Conservation (phyloP, 208 protist species). For the Eutreptiella sp. region DNA sequence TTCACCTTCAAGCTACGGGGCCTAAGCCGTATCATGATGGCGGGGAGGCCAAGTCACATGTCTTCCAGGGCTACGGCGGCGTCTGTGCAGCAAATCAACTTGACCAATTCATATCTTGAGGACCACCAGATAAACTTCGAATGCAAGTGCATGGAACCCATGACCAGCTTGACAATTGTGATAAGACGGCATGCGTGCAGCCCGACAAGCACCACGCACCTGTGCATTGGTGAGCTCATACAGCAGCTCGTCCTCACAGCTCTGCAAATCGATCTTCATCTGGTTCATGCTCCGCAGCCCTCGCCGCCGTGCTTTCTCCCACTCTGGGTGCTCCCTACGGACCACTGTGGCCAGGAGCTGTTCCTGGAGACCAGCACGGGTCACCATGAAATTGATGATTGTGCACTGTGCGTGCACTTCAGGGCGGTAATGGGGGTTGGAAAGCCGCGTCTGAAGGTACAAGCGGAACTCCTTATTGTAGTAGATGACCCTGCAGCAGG, state of each 20-base stretch:
- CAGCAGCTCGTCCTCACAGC: slow-evolving; percentile 57
- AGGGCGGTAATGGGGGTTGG: slow-evolving; percentile 81
- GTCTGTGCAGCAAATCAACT: too few species aligned
- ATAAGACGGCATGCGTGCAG: too few species aligned
- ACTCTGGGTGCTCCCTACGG: slow-evolving; percentile 63
- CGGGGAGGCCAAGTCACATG: too few species aligned
- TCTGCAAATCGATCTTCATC: slow-evolving; percentile 72
- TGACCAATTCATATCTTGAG: too few species aligned
- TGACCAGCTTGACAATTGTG: too few species aligned
- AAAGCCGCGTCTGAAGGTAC: slow-evolving; percentile 76
- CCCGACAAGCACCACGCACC: too few species aligned
- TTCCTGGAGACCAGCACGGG: slow-evolving; percentile 73
- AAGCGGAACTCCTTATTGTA: slow-evolving; percentile 59
- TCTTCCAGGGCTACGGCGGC: too few species aligned
- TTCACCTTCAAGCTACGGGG: too few species aligned
- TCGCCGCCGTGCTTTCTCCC: slow-evolving; percentile 55
- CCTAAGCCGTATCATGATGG: too few species aligned
- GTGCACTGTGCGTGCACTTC: slow-evolving; percentile 79
- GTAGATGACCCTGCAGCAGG: too few species aligned
- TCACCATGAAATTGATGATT: slow-evolving; percentile 86
- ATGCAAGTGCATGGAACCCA: too few species aligned
- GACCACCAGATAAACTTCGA: too few species aligned
- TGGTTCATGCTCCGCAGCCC: slow-evolving; percentile 69
- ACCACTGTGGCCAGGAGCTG: slow-evolving; percentile 79
- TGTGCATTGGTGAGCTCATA: slow-evolving; percentile 28